These are phyloP conservation scores for Wickerhamiella vanderwaltii DNA, from an alignment of 805 yeast species.

Conservation along the genomic window DNA sequence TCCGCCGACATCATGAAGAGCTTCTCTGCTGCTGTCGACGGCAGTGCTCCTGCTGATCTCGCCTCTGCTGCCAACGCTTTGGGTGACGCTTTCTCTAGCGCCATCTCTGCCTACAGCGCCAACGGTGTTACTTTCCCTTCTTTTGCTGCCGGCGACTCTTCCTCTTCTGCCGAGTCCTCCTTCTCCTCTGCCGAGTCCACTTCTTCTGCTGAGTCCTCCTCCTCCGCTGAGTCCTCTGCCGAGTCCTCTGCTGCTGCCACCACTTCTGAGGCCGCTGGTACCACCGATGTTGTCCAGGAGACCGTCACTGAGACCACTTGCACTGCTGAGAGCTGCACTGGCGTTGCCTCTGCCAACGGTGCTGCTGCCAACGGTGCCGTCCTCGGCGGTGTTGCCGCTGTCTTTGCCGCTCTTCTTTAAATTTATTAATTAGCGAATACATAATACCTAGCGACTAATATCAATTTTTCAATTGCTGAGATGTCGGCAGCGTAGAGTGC, in stretches of 20 bases:
- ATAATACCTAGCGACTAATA: no score
- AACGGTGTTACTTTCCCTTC: conserved; percentile 5
- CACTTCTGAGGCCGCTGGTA: conserved; percentile 3
- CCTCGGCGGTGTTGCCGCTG: conserved; percentile 10
- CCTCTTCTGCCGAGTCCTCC: conserved; percentile 10
- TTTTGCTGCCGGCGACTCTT: conserved; percentile 11
- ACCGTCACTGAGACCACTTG: conserved; percentile 11
- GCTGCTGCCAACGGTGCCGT: conserved; percentile 6
- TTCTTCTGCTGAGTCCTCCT: not conserved
- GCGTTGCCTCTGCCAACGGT: conserved; percentile 10
- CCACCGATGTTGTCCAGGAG: conserved; percentile 10
- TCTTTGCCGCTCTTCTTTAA: conserved; percentile 10
- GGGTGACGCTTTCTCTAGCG: conserved; percentile 7
- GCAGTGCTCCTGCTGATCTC: conserved; percentile 12
- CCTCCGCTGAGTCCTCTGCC: conserved; percentile 6
- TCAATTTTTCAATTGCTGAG: no score
- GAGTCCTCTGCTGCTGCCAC: conserved; percentile 8
- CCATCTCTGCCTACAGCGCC: conserved; percentile 9
- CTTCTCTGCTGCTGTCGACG: conserved; percentile 13
- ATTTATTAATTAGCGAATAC: not conserved
- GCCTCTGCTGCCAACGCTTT: conserved; percentile 14
- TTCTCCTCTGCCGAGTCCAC: conserved; percentile 1
- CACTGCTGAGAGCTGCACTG: conserved; percentile 10
- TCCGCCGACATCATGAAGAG: conserved; percentile 16
- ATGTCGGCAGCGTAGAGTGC: no score